A percentile compares a stretch with the other conserved stretches of the same genome.
These are phyloP conservation scores for Crithidia expoeki DNA, from an alignment of 208 protist genomes.

Conservation along the genomic window DNA sequence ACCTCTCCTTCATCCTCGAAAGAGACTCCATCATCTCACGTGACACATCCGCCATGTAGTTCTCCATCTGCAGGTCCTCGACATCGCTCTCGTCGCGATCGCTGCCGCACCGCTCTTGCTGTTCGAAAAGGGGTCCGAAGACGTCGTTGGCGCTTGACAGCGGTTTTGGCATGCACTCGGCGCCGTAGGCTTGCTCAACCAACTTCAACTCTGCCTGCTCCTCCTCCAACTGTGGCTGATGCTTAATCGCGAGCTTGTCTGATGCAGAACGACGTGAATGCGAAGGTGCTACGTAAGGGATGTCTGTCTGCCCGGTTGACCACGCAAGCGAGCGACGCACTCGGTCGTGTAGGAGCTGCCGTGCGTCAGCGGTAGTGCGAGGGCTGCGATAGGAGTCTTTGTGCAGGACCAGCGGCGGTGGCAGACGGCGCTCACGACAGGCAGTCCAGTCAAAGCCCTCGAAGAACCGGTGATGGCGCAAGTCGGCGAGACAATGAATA, in stretches of 20 bases:
- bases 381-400: conserved; percentile 51
- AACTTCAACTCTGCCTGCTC: conserved; percentile 49
- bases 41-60: conserved; percentile 14
- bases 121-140: conserved; percentile 51
- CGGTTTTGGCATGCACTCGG: conserved; percentile 36
- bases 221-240: conserved; percentile 36
- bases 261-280: conserved; percentile 14
- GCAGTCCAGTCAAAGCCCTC: conserved; percentile 74
- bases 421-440: conserved; percentile 54
- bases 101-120: conserved; percentile 64
- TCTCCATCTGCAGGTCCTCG: conserved; percentile 26
- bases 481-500: conserved; percentile 42
- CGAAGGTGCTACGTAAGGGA: conserved; percentile 10
- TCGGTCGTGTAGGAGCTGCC: conserved; percentile 33
- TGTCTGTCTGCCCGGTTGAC: conserved; percentile 4
- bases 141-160: conserved; percentile 44
- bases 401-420: conserved; percentile 63
- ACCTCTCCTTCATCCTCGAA: conserved; percentile 4
- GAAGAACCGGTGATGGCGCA: conserved; percentile 72
- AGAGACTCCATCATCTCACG: background rate
- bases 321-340: conserved; percentile 33
- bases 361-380: conserved; percentile 25
- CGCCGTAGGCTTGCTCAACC: conserved; percentile 39
- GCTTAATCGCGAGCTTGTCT: conserved; percentile 21
- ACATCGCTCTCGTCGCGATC: conserved; percentile 46